phyloP scores from a whole-genome alignment of 345 rosid genomes.

The Citrus sinensis region DNA sequence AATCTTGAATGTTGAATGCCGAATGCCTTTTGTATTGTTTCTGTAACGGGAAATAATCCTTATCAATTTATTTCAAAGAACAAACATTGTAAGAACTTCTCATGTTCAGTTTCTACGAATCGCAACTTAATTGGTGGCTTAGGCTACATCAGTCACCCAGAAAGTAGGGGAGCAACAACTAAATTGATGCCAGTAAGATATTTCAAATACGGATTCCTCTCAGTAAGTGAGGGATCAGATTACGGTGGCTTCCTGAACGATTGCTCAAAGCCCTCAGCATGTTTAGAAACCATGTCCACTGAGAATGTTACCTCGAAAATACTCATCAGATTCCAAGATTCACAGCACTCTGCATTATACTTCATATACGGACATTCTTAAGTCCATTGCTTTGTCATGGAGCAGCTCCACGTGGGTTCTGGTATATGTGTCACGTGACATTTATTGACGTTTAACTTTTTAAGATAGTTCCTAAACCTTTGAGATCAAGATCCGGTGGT shows the following conservation, averaged over 20 bases:
- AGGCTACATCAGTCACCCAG: background rate
- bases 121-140: too few species aligned
- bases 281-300: too few species aligned
- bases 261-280: background rate
- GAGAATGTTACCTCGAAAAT: background rate
- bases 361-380: too few species aligned
- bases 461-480: background rate
- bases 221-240: background rate
- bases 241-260: background rate
- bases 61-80: too few species aligned
- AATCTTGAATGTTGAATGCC: too few species aligned
- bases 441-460: background rate
- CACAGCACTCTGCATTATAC: background rate
- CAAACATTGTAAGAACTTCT: too few species aligned
- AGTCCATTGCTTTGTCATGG: background rate
- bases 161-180: background rate
- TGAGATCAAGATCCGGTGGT: background rate
- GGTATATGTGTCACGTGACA: background rate
- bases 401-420: background rate
- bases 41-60: too few species aligned
- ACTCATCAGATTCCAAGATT: background rate
- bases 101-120: too few species aligned
- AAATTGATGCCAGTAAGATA: background rate
- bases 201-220: background rate
- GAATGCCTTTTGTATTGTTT: too few species aligned